These are phyloP conservation scores for Neopestalotiopsis sp. DNA, from an alignment of 2,329 filamentous ascomycete genomes.

Conservation along the genomic window DNA sequence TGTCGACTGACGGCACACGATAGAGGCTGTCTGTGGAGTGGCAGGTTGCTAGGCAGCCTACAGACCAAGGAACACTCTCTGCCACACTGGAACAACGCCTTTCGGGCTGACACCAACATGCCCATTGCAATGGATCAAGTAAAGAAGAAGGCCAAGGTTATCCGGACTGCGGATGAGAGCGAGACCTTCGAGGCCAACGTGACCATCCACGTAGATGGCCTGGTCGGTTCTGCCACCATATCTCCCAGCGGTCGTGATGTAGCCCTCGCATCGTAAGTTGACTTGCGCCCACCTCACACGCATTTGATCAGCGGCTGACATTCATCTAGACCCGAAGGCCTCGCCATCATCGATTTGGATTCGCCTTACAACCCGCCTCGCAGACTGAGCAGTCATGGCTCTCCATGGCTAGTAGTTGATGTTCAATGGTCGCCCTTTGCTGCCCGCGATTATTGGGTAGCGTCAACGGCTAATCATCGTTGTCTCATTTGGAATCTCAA, in stretches of 20 bases:
- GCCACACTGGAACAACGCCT: slow-evolving; percentile 8
- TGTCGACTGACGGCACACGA: neutral
- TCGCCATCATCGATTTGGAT: slow-evolving; percentile 92
- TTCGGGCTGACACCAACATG: slow-evolving; percentile 44
- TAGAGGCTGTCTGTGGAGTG: neutral
- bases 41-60: neutral
- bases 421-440: slow-evolving; percentile 98
- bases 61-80: neutral
- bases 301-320: neutral
- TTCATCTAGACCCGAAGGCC: slow-evolving; percentile 71
- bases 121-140: slow-evolving; percentile 49
- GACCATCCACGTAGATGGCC: slow-evolving; percentile 80
- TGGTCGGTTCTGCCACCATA: slow-evolving; percentile 89
- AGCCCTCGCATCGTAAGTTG: slow-evolving; percentile 76
- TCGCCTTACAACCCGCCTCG: slow-evolving; percentile 86
- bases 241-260: slow-evolving; percentile 90
- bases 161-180: slow-evolving; percentile 79
- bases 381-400: slow-evolving; percentile 79
- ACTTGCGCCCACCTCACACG: slow-evolving; percentile 47
- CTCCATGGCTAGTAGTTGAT: slow-evolving; percentile 94
- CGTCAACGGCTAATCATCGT: slow-evolving; percentile 92
- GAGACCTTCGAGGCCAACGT: slow-evolving; percentile 86
- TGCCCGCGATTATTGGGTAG: slow-evolving; percentile 87
- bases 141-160: slow-evolving; percentile 63
- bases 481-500: slow-evolving; percentile 93